Evolutionary conservation across 345 rosid genomes (phyloP).

Genomic region (Citrus cavaleriei): DNA sequence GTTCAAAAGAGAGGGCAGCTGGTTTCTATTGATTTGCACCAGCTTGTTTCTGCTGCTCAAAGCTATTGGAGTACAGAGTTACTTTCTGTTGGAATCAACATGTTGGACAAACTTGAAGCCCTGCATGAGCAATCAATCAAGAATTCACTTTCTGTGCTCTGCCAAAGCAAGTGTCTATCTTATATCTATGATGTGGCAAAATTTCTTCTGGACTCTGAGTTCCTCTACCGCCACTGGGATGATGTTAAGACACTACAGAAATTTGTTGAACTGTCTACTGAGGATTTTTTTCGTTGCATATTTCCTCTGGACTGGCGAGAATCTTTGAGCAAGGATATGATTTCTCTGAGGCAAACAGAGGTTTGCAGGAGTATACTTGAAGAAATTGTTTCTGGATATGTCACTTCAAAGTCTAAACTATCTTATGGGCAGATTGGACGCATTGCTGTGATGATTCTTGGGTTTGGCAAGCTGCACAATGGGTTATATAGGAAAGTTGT

Average conservation of each 20-base stretch:
- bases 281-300: slow-evolving; percentile 17
- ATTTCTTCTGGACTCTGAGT: slow-evolving; percentile 23
- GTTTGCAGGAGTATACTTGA: slow-evolving; percentile 14
- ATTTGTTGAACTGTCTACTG: slow-evolving; percentile 13
- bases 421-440: slow-evolving; percentile 41
- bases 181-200: slow-evolving; percentile 30
- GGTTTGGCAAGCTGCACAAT: slow-evolving; percentile 20
- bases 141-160: slow-evolving; percentile 21
- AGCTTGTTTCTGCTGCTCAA: slow-evolving; percentile 29
- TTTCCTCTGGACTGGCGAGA: slow-evolving; percentile 38
- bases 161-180: slow-evolving; percentile 19
- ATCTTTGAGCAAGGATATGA: slow-evolving; percentile 21
- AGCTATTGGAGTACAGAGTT: slow-evolving; percentile 36
- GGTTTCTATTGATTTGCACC: slow-evolving; percentile 12
- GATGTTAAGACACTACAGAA: neutral
- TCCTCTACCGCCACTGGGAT: neutral
- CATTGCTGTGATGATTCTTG: slow-evolving; percentile 35
- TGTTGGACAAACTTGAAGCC: slow-evolving; percentile 27
- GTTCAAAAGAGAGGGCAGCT: slow-evolving; percentile 5
- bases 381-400: slow-evolving; percentile 12
- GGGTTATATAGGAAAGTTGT: slow-evolving; percentile 10
- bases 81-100: slow-evolving; percentile 31
- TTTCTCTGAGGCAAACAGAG: slow-evolving; percentile 32
- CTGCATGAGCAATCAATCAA: neutral
- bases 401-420: neutral